These are phyloP conservation scores for Bipolaris victoriae DNA, from an alignment of 2,329 filamentous ascomycete genomes.

Conservation along the genomic window DNA sequence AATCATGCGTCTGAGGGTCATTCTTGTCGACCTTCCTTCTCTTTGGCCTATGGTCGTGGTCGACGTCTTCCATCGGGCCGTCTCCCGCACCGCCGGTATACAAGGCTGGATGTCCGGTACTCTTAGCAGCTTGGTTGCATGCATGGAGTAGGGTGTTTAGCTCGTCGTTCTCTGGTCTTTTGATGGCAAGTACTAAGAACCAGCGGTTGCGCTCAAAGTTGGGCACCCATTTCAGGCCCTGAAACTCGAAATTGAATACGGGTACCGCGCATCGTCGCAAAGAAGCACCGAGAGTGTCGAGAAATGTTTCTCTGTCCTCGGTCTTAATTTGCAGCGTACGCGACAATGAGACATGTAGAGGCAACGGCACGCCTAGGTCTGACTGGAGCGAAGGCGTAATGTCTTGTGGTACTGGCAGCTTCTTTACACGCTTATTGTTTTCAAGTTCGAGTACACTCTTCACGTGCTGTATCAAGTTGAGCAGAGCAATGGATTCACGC, in stretches of 20 bases:
- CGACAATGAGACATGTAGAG: constrained; percentile 90
- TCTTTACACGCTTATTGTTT: constrained; percentile 30
- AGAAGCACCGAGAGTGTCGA: constrained; percentile 60
- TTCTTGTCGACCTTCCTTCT: constrained; percentile 20
- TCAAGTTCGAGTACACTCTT: constrained; percentile 23
- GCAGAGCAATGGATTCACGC: constrained; percentile 38
- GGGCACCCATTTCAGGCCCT: constrained; percentile 66
- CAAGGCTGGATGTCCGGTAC: constrained; percentile 71
- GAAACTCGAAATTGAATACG: constrained; percentile 58
- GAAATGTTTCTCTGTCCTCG: constrained; percentile 72
- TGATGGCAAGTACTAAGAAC: constrained; percentile 79
- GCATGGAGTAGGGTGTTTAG: constrained; percentile 63
- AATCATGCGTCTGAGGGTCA: constrained; percentile 4
- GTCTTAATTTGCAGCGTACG: constrained; percentile 77
- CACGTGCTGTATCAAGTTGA: constrained; percentile 39
- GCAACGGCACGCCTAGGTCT: constrained; percentile 76
- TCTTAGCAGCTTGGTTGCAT: constrained; percentile 68
- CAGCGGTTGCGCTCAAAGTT: constrained; percentile 74
- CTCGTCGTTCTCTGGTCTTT: constrained; percentile 42
- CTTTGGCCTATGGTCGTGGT: constrained; percentile 18
- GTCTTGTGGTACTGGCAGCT: constrained; percentile 41
- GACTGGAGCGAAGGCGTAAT: constrained; percentile 75
- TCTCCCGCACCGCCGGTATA: constrained; percentile 60
- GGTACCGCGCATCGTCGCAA: constrained; percentile 53
- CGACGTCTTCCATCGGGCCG: constrained; percentile 34